Conservation (phyloP, 306 rosid genomes). For the Cicer yamashitae region DNA sequence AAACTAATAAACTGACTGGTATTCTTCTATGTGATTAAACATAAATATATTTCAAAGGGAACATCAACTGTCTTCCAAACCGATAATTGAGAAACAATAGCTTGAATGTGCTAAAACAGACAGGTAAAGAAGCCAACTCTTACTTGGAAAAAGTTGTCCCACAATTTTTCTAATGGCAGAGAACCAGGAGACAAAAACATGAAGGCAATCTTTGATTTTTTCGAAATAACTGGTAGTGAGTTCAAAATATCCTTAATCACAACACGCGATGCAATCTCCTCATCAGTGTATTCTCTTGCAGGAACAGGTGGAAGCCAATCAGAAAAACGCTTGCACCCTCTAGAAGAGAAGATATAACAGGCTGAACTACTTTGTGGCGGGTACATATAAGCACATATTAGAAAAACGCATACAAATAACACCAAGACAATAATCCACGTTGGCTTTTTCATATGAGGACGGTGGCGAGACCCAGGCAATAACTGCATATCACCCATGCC, state of each 20-base stretch:
- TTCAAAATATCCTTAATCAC: slow-evolving; percentile 81
- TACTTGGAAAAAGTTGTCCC: slow-evolving; percentile 95
- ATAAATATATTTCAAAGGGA: slow-evolving; percentile 30
- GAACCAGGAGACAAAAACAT: slow-evolving; percentile 91
- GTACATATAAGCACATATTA: slow-evolving; percentile 83
- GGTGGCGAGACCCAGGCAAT: slow-evolving; percentile 85
- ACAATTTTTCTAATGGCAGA: slow-evolving; percentile 86
- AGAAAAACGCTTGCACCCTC: slow-evolving; percentile 69
- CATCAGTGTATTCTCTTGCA: slow-evolving; percentile 75
- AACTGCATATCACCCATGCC: slow-evolving; percentile 81
- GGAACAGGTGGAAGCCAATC: slow-evolving; percentile 95
- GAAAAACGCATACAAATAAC: slow-evolving; percentile 75
- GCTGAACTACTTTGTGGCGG: slow-evolving; percentile 73
- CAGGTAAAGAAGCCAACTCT: slow-evolving; percentile 50
- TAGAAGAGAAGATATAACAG: slow-evolving; percentile 84
- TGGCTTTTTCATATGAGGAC: slow-evolving; percentile 81
- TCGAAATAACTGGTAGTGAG: slow-evolving; percentile 50
- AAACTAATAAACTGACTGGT: background rate
- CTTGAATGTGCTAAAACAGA: slow-evolving; percentile 1
- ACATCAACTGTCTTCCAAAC: slow-evolving; percentile 1
- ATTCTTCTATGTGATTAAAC: slow-evolving; percentile 28
- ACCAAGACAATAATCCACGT: slow-evolving; percentile 90
- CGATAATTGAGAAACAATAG: slow-evolving; percentile 12
- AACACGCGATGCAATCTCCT: slow-evolving; percentile 79
- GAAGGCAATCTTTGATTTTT: slow-evolving; percentile 84